Conservation (phyloP, 2,329 filamentous ascomycete genomes). For the Cordyceps farinosa region DNA sequence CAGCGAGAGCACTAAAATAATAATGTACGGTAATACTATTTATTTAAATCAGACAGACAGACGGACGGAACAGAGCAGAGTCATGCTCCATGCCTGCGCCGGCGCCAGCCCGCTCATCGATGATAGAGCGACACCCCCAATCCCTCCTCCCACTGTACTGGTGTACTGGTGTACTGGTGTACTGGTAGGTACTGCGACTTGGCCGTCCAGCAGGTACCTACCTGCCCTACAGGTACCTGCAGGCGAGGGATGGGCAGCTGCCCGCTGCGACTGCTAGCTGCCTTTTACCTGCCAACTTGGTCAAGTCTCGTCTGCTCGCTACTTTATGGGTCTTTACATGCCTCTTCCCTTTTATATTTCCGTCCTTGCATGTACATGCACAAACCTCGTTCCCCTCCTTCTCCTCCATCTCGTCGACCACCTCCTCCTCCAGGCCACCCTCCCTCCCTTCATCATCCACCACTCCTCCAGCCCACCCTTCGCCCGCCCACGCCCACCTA, state of each 20-base stretch:
- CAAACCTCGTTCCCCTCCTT: slow-evolving; percentile 15
- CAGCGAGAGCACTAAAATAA: no score
- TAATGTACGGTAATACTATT: no score
- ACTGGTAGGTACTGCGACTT: background rate
- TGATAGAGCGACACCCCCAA: background rate
- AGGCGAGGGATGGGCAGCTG: background rate
- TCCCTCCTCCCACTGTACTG: background rate
- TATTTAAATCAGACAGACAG: no score
- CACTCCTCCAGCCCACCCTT: slow-evolving; percentile 22
- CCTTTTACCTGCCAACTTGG: background rate
- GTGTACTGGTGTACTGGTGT: background rate
- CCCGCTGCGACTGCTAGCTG: background rate
- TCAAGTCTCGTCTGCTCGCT: background rate
- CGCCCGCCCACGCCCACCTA: slow-evolving; percentile 20
- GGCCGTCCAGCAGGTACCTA: background rate
- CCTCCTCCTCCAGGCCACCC: slow-evolving; percentile 15
- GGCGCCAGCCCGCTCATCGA: background rate
- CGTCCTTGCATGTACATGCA: slow-evolving; percentile 17
- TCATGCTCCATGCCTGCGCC: background rate
- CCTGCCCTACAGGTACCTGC: no score
- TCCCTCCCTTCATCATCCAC: slow-evolving; percentile 22
- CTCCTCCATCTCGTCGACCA: slow-evolving; percentile 21
- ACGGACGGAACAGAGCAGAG: background rate
- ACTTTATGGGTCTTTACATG: background rate
- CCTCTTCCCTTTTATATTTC: slow-evolving; percentile 14